Evolutionary conservation across 768 basidiomycete genomes (phyloP).

Genomic region (Chalciporus pseudorubinellus): DNA sequence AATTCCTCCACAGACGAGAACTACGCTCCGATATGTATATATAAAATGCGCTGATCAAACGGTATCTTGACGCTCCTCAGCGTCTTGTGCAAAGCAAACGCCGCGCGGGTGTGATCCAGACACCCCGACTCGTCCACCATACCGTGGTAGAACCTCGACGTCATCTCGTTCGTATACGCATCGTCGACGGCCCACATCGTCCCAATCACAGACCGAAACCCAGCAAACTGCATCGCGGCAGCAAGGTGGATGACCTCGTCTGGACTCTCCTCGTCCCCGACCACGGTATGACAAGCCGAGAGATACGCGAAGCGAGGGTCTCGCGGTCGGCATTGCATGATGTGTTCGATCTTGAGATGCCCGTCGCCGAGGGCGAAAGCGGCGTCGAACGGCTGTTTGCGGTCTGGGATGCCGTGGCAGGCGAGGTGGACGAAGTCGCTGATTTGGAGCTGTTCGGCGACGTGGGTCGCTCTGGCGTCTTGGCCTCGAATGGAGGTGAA

Average conservation of each 20-base stretch:
- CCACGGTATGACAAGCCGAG: slow-evolving; percentile 25
- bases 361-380: slow-evolving; percentile 4
- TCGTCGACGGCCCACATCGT: slow-evolving; percentile 25
- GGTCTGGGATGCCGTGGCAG: slow-evolving; percentile 18
- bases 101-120: slow-evolving; percentile 3
- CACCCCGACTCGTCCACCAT: neutral
- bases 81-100: slow-evolving; percentile 1
- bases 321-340: slow-evolving; percentile 2
- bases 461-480: neutral
- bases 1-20: too few species aligned
- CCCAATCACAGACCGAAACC: slow-evolving; percentile 22
- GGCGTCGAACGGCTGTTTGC: slow-evolving; percentile 10
- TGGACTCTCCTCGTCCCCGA: slow-evolving; percentile 19
- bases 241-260: slow-evolving; percentile 19
- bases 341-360: slow-evolving; percentile 2
- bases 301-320: slow-evolving; percentile 13
- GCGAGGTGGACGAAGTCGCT: slow-evolving; percentile 22
- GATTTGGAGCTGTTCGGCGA: neutral
- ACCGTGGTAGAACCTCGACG: slow-evolving; percentile 3
- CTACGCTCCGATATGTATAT: slow-evolving; percentile 9
- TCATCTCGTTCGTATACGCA: neutral
- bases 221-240: slow-evolving; percentile 23
- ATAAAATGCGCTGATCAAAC: slow-evolving; percentile 10
- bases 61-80: slow-evolving; percentile 2
- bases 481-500: neutral